Percentiles rank a stretch among this genome's conserved stretches.
These are phyloP conservation scores for Blastobotrys muscicola DNA, from an alignment of 805 yeast species.

Conservation along the genomic window DNA sequence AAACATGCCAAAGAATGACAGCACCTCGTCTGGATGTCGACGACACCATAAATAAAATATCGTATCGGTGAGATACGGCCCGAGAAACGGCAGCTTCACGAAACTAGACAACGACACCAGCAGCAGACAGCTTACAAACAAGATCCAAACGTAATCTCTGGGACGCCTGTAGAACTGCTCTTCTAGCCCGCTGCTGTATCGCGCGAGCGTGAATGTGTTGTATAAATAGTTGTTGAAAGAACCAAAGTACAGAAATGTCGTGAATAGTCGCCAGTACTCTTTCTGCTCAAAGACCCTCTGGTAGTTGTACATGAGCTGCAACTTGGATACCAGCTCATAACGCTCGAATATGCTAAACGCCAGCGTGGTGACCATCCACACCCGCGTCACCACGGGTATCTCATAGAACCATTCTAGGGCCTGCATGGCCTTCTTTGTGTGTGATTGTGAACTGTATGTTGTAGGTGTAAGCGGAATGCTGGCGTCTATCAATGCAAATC, in stretches of 20 bases:
- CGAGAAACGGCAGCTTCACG: slow-evolving; percentile 27
- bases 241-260: slow-evolving; percentile 36
- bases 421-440: slow-evolving; percentile 14
- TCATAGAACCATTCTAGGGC: slow-evolving; percentile 23
- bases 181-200: slow-evolving; percentile 35
- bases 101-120: slow-evolving; percentile 25
- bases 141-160: slow-evolving; percentile 33
- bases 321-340: slow-evolving; percentile 26
- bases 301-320: slow-evolving; percentile 29
- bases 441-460: neutral
- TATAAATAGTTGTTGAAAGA: slow-evolving; percentile 29
- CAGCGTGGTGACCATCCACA: slow-evolving; percentile 28
- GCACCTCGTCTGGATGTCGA: slow-evolving; percentile 33
- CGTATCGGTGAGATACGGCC: slow-evolving; percentile 30
- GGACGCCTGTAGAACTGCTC: slow-evolving; percentile 25
- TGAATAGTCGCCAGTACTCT: slow-evolving; percentile 33
- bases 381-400: slow-evolving; percentile 39
- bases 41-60: slow-evolving; percentile 41
- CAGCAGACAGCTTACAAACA: slow-evolving; percentile 21
- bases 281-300: slow-evolving; percentile 27
- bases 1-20: slow-evolving; percentile 34
- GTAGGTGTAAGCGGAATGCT: no score
- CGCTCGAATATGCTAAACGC: slow-evolving; percentile 28
- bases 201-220: slow-evolving; percentile 28
- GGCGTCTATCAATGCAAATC: no score